Evolutionary conservation across 495 filamentous ascomycete genomes (phyloP), one percentile per base, ranked within the genome.

Genomic region (Penicillium argentinense): DNA sequence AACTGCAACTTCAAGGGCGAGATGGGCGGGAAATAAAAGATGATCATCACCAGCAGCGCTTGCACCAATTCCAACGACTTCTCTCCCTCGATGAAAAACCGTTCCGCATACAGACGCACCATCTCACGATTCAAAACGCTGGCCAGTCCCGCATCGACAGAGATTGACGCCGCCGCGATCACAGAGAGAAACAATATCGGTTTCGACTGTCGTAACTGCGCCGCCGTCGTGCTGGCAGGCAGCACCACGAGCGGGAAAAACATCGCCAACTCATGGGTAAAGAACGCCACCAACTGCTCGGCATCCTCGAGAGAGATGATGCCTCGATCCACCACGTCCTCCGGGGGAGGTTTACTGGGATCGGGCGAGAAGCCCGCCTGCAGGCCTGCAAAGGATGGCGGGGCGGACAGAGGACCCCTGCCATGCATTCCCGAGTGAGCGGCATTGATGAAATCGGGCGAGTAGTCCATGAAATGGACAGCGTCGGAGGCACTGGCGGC

Each of bases 61-160:
- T 81, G 76, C 12, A 80, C 69, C 27, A 81, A 47, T 47, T 79
- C 76, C 29, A 79, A 45, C n/a, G 70, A 75, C 54, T 80, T 79
- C 32, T 79, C 72, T 13, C 73, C 68, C 18, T 74, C 59, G 47
- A 79, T 66, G 36, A 79, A 68, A 42, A 72, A 73, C 27, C 63
- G 57, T 17, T 73, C 64, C 8, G 77, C 70, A 57, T 77, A 78
- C 3, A 72, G 55, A 27, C 63, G 62, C 6, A 77, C 51, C 42
- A 77, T 60, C 46, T 81, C 74, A 5, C 63, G 66, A 52, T 77
- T 74, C 5, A 81, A 59, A 19, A 64, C 49, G 6, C 59, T 66
- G 18, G 72, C 73, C 6, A 81, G 55, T 1, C 60, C 50, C 2
- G 63, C 56, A 45, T 79, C 68, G 1, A 71, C 45, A 18, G 67